These are phyloP conservation scores for Stramenopiles sp. DNA, from an alignment of 352 stramenopile genomes.

Conservation along the genomic window DNA sequence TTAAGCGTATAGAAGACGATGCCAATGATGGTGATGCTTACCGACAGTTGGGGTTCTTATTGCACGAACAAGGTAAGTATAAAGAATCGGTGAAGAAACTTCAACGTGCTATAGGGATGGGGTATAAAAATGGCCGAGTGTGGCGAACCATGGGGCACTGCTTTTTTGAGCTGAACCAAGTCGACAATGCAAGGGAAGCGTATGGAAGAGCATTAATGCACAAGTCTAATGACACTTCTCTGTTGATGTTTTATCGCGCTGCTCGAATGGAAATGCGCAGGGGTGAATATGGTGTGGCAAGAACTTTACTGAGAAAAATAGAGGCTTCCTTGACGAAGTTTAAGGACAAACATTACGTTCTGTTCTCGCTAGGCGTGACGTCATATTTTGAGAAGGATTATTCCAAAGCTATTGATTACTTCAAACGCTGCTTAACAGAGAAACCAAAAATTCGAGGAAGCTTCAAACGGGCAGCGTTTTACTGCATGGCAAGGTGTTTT, in stretches of 20 bases:
- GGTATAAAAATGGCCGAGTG: conserved; percentile 10
- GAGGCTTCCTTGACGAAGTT: conserved; percentile 5
- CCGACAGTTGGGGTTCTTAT: conserved; percentile 5
- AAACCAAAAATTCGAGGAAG: conserved; percentile 5
- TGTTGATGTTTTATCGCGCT: conserved; percentile 2
- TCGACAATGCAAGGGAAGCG: neutral
- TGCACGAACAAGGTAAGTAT: conserved; percentile 10
- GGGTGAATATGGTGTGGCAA: neutral
- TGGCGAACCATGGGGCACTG: conserved; percentile 9
- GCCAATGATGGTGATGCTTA: conserved; percentile 3
- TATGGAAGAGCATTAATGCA: conserved; percentile 7
- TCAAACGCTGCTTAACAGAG: neutral
- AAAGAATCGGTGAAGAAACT: neutral
- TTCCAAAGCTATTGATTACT: neutral
- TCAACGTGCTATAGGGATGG: neutral
- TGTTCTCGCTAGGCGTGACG: neutral
- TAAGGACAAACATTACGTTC: neutral
- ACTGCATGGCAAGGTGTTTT: conserved; percentile 1
- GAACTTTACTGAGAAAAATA: neutral
- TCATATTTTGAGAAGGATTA: neutral
- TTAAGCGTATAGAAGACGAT: neutral
- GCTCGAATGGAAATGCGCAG: conserved; percentile 11
- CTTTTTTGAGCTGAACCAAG: conserved; percentile 11
- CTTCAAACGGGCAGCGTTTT: conserved; percentile 7
- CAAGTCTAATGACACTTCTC: neutral